These are phyloP conservation scores for Fusarium begoniae DNA, from an alignment of 2,329 filamentous ascomycete species.

Conservation along the genomic window DNA sequence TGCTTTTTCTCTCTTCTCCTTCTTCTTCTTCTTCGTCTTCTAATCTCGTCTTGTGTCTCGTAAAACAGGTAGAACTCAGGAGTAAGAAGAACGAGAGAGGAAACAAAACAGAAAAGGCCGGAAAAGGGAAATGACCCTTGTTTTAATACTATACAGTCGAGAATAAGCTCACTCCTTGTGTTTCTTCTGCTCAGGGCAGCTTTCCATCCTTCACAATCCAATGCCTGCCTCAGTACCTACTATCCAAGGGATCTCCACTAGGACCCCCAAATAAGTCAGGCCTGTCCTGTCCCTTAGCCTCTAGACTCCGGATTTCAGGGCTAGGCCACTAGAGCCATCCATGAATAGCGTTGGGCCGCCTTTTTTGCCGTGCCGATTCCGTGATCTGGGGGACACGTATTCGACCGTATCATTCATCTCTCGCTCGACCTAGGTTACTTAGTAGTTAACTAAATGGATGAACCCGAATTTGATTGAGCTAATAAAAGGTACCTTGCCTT, in stretches of 20 bases:
- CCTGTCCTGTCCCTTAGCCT: background rate
- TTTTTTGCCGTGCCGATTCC: slow-evolving; percentile 30
- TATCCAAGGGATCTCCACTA: background rate
- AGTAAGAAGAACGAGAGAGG: background rate
- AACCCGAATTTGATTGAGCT: background rate
- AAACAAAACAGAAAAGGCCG: background rate
- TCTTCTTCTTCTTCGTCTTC: background rate
- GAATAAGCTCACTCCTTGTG: slow-evolving; percentile 7
- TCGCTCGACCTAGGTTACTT: background rate
- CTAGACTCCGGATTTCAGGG: background rate
- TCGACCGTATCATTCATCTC: slow-evolving; percentile 1
- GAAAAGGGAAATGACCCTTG: slow-evolving; percentile 1
- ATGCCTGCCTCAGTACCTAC: background rate
- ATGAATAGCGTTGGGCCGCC: slow-evolving; percentile 27
- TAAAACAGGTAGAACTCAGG: background rate
- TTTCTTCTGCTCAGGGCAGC: slow-evolving; percentile 4
- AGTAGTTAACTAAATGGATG: background rate
- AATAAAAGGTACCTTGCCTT: background rate
- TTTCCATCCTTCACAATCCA: background rate
- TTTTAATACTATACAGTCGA: background rate
- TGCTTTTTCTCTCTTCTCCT: background rate
- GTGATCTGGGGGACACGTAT: slow-evolving; percentile 26
- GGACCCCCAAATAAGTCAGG: background rate
- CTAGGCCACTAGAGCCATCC: slow-evolving; percentile 4
- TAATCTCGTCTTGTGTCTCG: slow-evolving; percentile 29